These are phyloP conservation scores for Mycena sp. DNA, from an alignment of 1,284 basidiomycete species.

Conservation along the genomic window DNA sequence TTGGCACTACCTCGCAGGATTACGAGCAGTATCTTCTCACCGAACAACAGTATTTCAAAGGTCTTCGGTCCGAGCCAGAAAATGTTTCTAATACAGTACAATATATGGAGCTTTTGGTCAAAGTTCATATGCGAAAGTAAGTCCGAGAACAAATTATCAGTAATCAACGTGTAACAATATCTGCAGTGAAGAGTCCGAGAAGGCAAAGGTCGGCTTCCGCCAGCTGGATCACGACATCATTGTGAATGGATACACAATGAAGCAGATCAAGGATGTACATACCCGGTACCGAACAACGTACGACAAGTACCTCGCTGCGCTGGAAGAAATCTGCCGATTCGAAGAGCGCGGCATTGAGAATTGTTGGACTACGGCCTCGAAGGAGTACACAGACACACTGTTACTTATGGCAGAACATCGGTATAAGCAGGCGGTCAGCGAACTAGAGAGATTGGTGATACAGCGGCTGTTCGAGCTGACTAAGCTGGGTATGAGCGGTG, in stretches of 20 bases:
- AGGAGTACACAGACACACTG: constrained; percentile 15
- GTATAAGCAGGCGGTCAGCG: constrained; percentile 32
- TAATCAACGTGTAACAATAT: not conserved
- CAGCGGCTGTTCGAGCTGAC: constrained; percentile 36
- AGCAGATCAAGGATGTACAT: not conserved
- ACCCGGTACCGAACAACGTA: constrained; percentile 11
- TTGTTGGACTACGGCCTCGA: constrained; percentile 11
- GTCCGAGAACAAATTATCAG: constrained; percentile 4
- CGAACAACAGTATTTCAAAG: constrained; percentile 32
- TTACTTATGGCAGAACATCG: constrained; percentile 13
- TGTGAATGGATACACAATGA: not conserved
- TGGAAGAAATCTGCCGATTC: constrained; percentile 13
- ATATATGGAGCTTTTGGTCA: constrained; percentile 27
- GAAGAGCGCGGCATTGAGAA: constrained; percentile 15
- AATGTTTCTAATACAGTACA: constrained; percentile 26
- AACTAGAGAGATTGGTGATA: constrained; percentile 32
- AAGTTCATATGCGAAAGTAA: constrained; percentile 14
- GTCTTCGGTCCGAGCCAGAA: constrained; percentile 21
- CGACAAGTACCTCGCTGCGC: not conserved
- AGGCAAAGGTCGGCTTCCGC: not conserved
- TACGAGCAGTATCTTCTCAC: not conserved
- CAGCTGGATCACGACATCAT: not conserved
- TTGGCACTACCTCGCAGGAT: too few relatives aligned
- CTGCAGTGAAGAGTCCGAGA: not conserved
- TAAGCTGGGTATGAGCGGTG: constrained; percentile 29